Evolutionary conservation across 345 rosid genomes (phyloP).

Genomic region (Ceriops tagal): DNA sequence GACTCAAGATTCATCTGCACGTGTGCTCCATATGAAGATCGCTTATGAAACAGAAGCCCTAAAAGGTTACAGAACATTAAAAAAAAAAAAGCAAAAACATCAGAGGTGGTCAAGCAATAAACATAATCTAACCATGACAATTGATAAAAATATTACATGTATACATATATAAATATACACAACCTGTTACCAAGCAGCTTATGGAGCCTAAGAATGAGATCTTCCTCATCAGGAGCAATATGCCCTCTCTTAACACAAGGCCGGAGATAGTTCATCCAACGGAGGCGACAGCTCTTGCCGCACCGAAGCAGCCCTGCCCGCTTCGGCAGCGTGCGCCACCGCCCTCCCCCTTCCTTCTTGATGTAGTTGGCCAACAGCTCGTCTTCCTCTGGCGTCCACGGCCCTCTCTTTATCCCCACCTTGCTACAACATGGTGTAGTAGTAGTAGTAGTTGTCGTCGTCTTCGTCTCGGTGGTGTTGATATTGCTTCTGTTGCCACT

Average conservation of each 20-base stretch:
- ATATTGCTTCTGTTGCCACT: no score
- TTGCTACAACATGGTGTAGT: constrained; percentile 27
- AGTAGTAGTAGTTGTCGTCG: neutral
- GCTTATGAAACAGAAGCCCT: no score
- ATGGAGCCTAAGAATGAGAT: constrained; percentile 62
- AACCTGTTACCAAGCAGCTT: constrained; percentile 62
- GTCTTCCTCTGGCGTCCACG: constrained; percentile 66
- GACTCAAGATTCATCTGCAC: no score
- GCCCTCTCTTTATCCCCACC: constrained; percentile 51
- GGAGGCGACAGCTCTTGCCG: constrained; percentile 72
- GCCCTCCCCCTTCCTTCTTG: constrained; percentile 53
- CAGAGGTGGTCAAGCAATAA: no score
- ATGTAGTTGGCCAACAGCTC: constrained; percentile 45
- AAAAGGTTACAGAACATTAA: neutral
- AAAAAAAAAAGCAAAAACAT: neutral
- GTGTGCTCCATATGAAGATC: no score
- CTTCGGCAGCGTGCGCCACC: constrained; percentile 64
- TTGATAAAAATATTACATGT: no score
- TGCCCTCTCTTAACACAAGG: constrained; percentile 61
- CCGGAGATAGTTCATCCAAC: constrained; percentile 67
- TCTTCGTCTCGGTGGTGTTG: no score
- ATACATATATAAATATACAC: no score
- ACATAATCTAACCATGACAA: no score
- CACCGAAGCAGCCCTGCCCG: constrained; percentile 56
- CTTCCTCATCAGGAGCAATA: constrained; percentile 62